These are phyloP conservation scores for Colletotrichum cordylinicola DNA, from an alignment of 2,329 filamentous ascomycete species.

Conservation along the genomic window DNA sequence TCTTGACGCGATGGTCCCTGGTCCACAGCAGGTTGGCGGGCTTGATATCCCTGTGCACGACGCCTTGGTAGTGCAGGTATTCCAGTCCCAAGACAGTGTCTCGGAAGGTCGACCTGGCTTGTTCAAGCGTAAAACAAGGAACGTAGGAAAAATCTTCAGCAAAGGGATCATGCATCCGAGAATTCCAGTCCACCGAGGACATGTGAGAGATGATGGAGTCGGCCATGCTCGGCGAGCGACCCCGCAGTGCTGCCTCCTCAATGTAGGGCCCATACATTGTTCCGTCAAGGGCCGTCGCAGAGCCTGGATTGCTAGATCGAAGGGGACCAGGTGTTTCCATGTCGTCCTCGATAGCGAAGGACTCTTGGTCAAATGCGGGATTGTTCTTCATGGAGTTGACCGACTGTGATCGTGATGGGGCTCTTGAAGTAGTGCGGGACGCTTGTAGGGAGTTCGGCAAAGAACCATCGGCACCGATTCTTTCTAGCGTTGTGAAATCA, in stretches of 20 bases:
- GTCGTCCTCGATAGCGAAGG: slow-evolving; percentile 48
- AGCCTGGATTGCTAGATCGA: slow-evolving; percentile 53
- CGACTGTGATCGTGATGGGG: slow-evolving; percentile 55
- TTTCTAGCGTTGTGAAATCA: slow-evolving; percentile 41
- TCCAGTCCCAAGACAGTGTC: slow-evolving; percentile 93
- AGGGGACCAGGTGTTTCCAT: slow-evolving; percentile 59
- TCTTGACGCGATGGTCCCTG: slow-evolving; percentile 86
- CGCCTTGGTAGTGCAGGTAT: slow-evolving; percentile 88
- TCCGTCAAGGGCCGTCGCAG: slow-evolving; percentile 70
- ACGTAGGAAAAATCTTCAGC: slow-evolving; percentile 93
- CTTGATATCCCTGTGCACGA: slow-evolving; percentile 86
- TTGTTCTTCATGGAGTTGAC: slow-evolving; percentile 39
- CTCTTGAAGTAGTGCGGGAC: slow-evolving; percentile 49
- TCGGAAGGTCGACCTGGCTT: slow-evolving; percentile 84
- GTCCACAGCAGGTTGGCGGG: slow-evolving; percentile 92
- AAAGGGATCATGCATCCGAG: slow-evolving; percentile 66
- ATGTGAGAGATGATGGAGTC: slow-evolving; percentile 77
- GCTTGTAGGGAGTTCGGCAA: slow-evolving; percentile 42
- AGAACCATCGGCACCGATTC: slow-evolving; percentile 34
- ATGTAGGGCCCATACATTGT: slow-evolving; percentile 78
- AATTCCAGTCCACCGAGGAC: slow-evolving; percentile 67
- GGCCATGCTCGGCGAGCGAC: slow-evolving; percentile 79
- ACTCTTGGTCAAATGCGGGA: slow-evolving; percentile 9
- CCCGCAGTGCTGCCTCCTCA: slow-evolving; percentile 62
- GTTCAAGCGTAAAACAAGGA: slow-evolving; percentile 86